Percentiles rank a stretch among this genome's conserved stretches.
Evolutionary conservation across 2,329 filamentous ascomycete species (phyloP).

Genomic region (Delphinella strobiligena): DNA sequence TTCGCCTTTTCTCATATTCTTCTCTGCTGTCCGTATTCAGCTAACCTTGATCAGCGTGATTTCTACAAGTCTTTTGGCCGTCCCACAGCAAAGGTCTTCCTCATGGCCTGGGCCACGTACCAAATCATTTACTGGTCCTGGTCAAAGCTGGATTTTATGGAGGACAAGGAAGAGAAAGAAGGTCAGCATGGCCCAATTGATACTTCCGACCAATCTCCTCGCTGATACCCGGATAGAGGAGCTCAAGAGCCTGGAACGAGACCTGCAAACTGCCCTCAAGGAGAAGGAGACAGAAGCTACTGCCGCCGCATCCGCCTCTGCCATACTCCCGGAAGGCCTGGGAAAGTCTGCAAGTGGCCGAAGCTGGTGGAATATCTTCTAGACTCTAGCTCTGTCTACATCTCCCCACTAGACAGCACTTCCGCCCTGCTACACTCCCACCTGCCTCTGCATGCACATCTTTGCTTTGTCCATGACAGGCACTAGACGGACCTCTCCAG

Average conservation of each 20-base stretch:
- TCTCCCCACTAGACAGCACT: too few species aligned
- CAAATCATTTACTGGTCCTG: constrained; percentile 66
- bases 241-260: neutral
- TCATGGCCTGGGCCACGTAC: constrained; percentile 67
- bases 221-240: neutral
- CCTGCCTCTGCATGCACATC: too few species aligned
- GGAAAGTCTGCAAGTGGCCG: too few species aligned
- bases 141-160: constrained; percentile 61
- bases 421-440: too few species aligned
- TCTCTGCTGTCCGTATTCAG: neutral
- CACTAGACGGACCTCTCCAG: too few species aligned
- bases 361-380: too few species aligned
- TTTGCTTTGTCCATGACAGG: too few species aligned
- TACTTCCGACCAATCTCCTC: neutral
- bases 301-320: neutral
- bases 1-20: neutral
- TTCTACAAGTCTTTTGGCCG: constrained; percentile 68
- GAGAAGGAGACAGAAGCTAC: neutral
- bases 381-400: too few species aligned
- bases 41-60: constrained; percentile 33
- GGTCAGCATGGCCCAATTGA: too few species aligned
- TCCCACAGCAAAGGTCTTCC: constrained; percentile 60
- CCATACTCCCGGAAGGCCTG: too few species aligned
- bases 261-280: neutral
- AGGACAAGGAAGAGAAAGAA: constrained; percentile 48